Evolutionary conservation across 2,329 filamentous ascomycete species (phyloP).

Genomic region (Ascochyta fabae): DNA sequence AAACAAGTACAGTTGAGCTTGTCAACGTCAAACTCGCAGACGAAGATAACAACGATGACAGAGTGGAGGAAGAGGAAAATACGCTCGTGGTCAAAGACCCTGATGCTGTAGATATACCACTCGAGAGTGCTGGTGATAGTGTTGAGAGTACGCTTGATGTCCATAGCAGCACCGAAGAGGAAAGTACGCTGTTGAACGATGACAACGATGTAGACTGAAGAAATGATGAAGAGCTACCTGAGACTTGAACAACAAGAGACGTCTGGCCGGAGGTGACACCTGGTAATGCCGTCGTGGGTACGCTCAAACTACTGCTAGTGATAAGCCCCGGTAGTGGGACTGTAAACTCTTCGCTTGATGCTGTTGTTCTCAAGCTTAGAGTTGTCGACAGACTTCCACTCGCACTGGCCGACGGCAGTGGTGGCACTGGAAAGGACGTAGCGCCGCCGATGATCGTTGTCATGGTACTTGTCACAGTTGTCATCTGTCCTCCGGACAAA

Average conservation of each 20-base stretch:
- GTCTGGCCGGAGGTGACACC: background rate
- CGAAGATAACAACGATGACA: background rate
- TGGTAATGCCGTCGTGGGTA: background rate
- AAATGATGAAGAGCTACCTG: background rate
- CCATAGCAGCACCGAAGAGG: background rate
- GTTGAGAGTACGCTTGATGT: background rate
- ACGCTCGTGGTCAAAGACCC: no score
- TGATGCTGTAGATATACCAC: background rate
- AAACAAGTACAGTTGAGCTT: background rate
- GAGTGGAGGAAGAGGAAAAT: background rate
- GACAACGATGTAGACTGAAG: background rate
- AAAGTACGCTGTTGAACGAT: background rate
- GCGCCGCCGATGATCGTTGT: background rate
- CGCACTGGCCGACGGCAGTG: background rate
- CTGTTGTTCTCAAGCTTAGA: background rate
- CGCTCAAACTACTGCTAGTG: background rate
- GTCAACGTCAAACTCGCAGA: background rate
- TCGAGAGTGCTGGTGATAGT: background rate
- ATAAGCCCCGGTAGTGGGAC: conserved; percentile 8
- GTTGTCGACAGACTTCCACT: background rate
- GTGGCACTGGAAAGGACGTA: background rate
- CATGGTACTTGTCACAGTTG: background rate
- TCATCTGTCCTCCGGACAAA: background rate
- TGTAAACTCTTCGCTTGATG: conserved; percentile 10
- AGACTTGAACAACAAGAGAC: background rate